Evolutionary conservation across 768 basidiomycete species (phyloP).

Genomic region (Holtermannia corniformis): DNA sequence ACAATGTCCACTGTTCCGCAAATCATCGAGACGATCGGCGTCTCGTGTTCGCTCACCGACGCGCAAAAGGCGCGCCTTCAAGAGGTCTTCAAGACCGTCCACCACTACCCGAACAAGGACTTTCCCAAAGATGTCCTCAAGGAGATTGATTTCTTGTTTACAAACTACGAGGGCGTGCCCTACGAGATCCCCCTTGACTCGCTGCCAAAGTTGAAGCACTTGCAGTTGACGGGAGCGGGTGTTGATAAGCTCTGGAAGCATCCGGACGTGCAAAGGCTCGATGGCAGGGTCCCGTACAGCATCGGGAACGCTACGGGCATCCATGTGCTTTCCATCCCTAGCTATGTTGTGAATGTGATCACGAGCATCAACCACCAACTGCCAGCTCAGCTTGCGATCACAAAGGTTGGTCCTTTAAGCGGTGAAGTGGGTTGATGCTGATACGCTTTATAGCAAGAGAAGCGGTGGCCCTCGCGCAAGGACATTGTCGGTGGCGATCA

Average conservation of each 20-base stretch:
- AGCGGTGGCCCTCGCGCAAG: constrained; percentile 16
- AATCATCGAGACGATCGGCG: background rate
- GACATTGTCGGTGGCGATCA: constrained; percentile 15
- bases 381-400: constrained; percentile 19
- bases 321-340: constrained; percentile 35
- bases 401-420: constrained; percentile 12
- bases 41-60: background rate
- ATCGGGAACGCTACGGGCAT: constrained; percentile 34
- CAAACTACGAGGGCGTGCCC: constrained; percentile 11
- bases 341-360: constrained; percentile 23
- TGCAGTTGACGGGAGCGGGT: constrained; percentile 32
- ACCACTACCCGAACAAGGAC: constrained; percentile 18
- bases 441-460: constrained; percentile 14
- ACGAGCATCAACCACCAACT: constrained; percentile 27
- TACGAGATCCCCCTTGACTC: constrained; percentile 11
- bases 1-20: background rate
- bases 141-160: constrained; percentile 22
- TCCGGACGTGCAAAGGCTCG: background rate
- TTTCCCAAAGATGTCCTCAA: constrained; percentile 1
- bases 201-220: constrained; percentile 24
- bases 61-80: constrained; percentile 3
- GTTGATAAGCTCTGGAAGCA: constrained; percentile 11
- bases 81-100: constrained; percentile 22
- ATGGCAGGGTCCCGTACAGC: constrained; percentile 12
- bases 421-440: background rate